Evolutionary conservation across 2,329 filamentous ascomycete genomes (phyloP), one percentile per base, ranked within the genome.

Genomic region (Alternaria dauci): DNA sequence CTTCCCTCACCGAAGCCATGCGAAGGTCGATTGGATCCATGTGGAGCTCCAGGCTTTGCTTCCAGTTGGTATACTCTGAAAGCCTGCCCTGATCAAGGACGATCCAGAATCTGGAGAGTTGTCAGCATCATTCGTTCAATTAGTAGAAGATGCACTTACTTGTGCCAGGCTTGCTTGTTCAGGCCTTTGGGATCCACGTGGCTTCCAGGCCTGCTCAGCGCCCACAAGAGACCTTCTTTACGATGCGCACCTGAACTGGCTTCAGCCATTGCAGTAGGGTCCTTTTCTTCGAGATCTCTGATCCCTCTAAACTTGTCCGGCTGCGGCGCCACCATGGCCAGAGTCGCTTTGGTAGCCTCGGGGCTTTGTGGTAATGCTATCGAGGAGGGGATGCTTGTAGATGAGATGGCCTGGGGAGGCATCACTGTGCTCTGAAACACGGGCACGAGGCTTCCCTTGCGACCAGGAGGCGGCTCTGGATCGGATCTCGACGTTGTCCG

Each of bases 21-120:
- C 95, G 91, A 46, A 99, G 84, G 78, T 99, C 96, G 67, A 99
- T 98, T 0, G 95, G 95, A 2, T 98, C 95, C 88, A 97, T 98
- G 77, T 99, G 96, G 26, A 98, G 83, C 78, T 99, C 95, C 25
- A 99, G 86, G 77, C 89, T 94, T 77, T 99, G 93, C 80, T 99
- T 99, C 95, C 95, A 99, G 78, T 99, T 98, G 76, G 94, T 97
- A 80, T 99, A 99, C 76, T 99, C 95, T 1, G 94, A 97, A 16
- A 99, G 85, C 76, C 95, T 97, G 25, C 95, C 95, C 79, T 97
- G 94, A 76, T 98, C 96, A 44, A 99, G 85, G 2, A 99, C 95
- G 66, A 99, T 96, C 95, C 95, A 99, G 80, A 98, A 99, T 75
- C 93, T 96, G 70, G 26, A 18, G 20, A 44, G 20, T 39, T 16